A percentile compares a stretch with the other conserved stretches of the same genome.
Conservation (phyloP, 2,329 filamentous ascomycete genomes). For the Botrytis aclada region DNA sequence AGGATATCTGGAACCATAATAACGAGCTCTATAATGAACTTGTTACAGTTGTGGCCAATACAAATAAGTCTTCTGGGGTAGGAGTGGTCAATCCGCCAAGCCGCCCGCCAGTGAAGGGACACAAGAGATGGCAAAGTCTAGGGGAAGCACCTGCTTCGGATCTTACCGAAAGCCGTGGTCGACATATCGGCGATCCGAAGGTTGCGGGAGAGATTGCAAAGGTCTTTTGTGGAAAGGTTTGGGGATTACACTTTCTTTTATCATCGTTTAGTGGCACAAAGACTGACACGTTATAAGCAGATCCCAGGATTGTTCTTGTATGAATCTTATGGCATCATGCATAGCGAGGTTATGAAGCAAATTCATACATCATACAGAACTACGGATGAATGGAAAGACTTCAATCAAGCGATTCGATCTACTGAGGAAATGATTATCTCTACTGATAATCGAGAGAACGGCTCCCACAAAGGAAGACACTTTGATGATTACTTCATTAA, state of each 20-base stretch:
- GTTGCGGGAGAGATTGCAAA: conserved; percentile 59
- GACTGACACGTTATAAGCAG: conserved; percentile 44
- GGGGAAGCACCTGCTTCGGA: conserved; percentile 39
- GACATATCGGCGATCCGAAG: conserved; percentile 53
- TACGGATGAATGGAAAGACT: conserved; percentile 71
- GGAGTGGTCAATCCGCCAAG: conserved; percentile 31
- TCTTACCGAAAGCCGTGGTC: conserved; percentile 44
- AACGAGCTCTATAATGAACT: conserved; percentile 76
- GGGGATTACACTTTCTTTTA: not conserved
- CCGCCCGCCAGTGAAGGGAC: conserved; percentile 29
- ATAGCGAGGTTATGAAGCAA: conserved; percentile 80
- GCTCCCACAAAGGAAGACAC: conserved; percentile 72
- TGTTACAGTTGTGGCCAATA: conserved; percentile 66
- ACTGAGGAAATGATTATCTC: conserved; percentile 73
- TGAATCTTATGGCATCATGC: conserved; percentile 87
- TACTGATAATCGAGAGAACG: conserved; percentile 59
- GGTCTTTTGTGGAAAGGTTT: conserved; percentile 58
- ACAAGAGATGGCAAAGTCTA: conserved; percentile 48
- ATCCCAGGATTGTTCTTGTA: conserved; percentile 82
- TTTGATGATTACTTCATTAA: conserved; percentile 88
- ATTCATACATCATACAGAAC: conserved; percentile 65
- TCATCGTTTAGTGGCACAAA: too few relatives aligned
- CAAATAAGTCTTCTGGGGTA: conserved; percentile 53
- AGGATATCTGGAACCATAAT: conserved; percentile 78
- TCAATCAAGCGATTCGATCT: conserved; percentile 82